Conservation (phyloP, 2,329 filamentous ascomycete species). For the Pleochaeta shiraiana region DNA sequence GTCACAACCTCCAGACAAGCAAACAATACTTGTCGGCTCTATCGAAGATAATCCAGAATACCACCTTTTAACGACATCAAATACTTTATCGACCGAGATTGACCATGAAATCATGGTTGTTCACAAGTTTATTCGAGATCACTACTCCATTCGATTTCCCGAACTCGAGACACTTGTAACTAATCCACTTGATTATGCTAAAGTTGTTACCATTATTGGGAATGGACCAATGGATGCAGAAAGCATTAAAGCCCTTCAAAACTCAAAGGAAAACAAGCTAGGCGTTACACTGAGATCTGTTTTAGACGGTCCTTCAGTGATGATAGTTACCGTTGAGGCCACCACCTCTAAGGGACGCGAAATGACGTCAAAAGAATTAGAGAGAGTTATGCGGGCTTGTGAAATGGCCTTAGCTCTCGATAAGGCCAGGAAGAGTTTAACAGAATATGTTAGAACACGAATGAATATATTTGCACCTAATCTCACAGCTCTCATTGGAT, state of each 20-base stretch:
- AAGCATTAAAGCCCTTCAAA: conserved; percentile 60
- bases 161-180: conserved; percentile 79
- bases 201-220: conserved; percentile 78
- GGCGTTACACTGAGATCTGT: conserved; percentile 56
- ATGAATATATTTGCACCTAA: conserved; percentile 97
- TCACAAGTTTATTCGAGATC: conserved; percentile 91
- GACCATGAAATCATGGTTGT: conserved; percentile 82
- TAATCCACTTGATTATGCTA: conserved; percentile 86
- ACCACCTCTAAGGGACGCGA: conserved; percentile 69
- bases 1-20: conserved; percentile 40
- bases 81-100: conserved; percentile 75
- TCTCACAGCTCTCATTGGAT: conserved; percentile 72
- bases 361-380: conserved; percentile 53
- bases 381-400: conserved; percentile 54
- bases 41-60: conserved; percentile 89
- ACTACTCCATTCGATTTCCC: conserved; percentile 85
- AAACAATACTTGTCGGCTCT: conserved; percentile 48
- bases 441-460: conserved; percentile 86
- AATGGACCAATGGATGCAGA: conserved; percentile 72
- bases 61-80: conserved; percentile 68
- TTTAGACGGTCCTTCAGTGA: conserved; percentile 71
- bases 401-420: conserved; percentile 78
- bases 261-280: conserved; percentile 57
- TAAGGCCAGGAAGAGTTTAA: conserved; percentile 65
- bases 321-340: conserved; percentile 91